Percentiles rank a stretch among this genome's conserved stretches.
Conservation (phyloP, 257 asterid genomes). For the Solanum arcanum region DNA sequence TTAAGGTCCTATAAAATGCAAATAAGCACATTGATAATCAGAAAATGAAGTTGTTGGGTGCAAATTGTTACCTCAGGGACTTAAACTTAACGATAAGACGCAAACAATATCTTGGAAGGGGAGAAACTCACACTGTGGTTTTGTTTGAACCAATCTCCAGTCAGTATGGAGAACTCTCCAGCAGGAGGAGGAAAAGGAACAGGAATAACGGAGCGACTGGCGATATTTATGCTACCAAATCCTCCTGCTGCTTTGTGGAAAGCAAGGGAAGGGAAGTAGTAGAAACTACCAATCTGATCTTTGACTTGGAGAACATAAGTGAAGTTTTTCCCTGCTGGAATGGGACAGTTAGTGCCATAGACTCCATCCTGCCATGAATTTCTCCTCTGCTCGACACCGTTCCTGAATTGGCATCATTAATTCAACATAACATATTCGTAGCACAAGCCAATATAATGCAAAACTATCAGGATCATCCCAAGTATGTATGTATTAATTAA, state of each 20-base stretch:
- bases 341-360: slow-evolving; percentile 29
- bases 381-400: slow-evolving; percentile 29
- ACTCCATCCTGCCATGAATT: slow-evolving; percentile 42
- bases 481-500: neutral
- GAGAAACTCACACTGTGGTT: slow-evolving; percentile 14
- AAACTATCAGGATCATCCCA: neutral
- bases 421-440: neutral
- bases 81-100: neutral
- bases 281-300: slow-evolving; percentile 30
- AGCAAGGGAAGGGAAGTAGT: slow-evolving; percentile 30
- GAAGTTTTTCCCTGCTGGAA: slow-evolving; percentile 26
- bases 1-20: slow-evolving; percentile 7
- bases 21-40: neutral
- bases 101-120: neutral
- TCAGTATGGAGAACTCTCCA: slow-evolving; percentile 11
- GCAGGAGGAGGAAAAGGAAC: slow-evolving; percentile 24
- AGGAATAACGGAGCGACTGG: slow-evolving; percentile 18
- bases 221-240: slow-evolving; percentile 15
- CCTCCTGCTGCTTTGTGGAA: slow-evolving; percentile 32
- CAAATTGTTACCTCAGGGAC: neutral
- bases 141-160: slow-evolving; percentile 26
- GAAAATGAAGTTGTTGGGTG: neutral
- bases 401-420: slow-evolving; percentile 7
- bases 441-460: neutral
- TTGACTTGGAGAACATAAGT: slow-evolving; percentile 28